A percentile compares a stretch with the other conserved stretches of the same genome.
Evolutionary conservation across 2,329 filamentous ascomycete genomes (phyloP).

Genomic region (Cryphonectria naterciae): DNA sequence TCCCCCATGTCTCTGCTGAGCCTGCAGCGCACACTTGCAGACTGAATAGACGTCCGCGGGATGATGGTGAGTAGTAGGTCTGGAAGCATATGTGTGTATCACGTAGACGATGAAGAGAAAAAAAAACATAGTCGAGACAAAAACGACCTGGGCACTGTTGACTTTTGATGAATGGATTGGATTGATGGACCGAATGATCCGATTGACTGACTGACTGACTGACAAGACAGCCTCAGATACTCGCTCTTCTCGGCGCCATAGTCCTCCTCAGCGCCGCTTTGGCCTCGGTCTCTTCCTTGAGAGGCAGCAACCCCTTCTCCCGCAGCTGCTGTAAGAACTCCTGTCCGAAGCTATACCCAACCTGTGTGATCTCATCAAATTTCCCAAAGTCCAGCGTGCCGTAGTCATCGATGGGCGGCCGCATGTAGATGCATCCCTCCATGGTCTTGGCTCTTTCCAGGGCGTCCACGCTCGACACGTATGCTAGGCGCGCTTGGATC

Average conservation of each 20-base stretch:
- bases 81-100: not conserved
- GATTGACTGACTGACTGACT: not conserved
- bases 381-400: slow-evolving; percentile 96
- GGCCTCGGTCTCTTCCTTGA: slow-evolving; percentile 73
- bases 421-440: slow-evolving; percentile 93
- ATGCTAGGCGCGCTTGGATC: slow-evolving; percentile 92
- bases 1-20: not conserved
- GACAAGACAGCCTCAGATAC: slow-evolving; percentile 57
- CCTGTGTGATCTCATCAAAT: slow-evolving; percentile 93
- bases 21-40: not conserved
- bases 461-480: slow-evolving; percentile 93
- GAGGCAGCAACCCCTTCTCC: slow-evolving; percentile 74
- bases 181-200: too few relatives aligned
- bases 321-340: slow-evolving; percentile 77
- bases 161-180: not conserved
- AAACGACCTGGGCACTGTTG: not conserved
- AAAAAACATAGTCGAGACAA: not conserved
- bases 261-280: slow-evolving; percentile 77
- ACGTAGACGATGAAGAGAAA: not conserved
- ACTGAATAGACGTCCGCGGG: not conserved
- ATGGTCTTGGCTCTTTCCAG: slow-evolving; percentile 90
- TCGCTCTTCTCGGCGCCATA: slow-evolving; percentile 78
- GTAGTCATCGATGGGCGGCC: slow-evolving; percentile 90
- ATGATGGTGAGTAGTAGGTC: not conserved
- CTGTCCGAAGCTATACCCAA: slow-evolving; percentile 86